These are phyloP conservation scores for Fusarium hainanense DNA, from an alignment of 2,329 filamentous ascomycete species.

Conservation along the genomic window DNA sequence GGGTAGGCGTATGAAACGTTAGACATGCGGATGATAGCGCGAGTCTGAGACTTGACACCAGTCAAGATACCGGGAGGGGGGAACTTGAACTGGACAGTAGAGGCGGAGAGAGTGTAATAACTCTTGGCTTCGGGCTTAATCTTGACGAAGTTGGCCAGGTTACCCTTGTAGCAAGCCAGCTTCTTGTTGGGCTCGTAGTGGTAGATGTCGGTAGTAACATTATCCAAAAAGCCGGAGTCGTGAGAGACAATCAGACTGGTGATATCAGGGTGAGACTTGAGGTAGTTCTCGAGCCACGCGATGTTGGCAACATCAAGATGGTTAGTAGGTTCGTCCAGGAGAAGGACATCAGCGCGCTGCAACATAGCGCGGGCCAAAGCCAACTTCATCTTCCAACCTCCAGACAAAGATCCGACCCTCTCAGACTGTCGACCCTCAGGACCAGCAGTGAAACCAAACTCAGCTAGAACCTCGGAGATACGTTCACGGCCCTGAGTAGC, in stretches of 20 bases:
- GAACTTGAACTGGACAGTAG: conserved; percentile 96
- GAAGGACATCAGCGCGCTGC: conserved; percentile 92
- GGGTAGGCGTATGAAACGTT: conserved; percentile 95
- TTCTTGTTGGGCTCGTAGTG: conserved; percentile 98
- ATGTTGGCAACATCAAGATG: conserved; percentile 97
- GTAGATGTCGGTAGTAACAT: conserved; percentile 98
- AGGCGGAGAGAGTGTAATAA: conserved; percentile 95
- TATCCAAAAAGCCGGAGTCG: conserved; percentile 97
- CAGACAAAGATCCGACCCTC: conserved; percentile 92
- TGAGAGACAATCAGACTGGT: conserved; percentile 98
- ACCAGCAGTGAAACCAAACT: conserved; percentile 93
- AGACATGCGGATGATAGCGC: conserved; percentile 94
- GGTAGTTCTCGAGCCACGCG: conserved; percentile 93
- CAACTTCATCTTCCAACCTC: conserved; percentile 99
- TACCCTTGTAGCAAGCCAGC: conserved; percentile 85
- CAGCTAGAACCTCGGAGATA: conserved; percentile 84
- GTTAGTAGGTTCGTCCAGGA: conserved; percentile 99
- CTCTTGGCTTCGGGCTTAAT: conserved; percentile 94
- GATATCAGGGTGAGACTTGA: conserved; percentile 95
- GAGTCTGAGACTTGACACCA: conserved; percentile 94
- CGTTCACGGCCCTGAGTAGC: conserved; percentile 81
- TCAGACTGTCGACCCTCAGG: conserved; percentile 89
- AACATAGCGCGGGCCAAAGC: conserved; percentile 96
- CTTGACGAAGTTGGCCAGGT: conserved; percentile 85
- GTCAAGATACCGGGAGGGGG: conserved; percentile 92